These are phyloP conservation scores for Tylopilus rubrobrunneus DNA, from an alignment of 768 basidiomycete genomes.

Conservation along the genomic window DNA sequence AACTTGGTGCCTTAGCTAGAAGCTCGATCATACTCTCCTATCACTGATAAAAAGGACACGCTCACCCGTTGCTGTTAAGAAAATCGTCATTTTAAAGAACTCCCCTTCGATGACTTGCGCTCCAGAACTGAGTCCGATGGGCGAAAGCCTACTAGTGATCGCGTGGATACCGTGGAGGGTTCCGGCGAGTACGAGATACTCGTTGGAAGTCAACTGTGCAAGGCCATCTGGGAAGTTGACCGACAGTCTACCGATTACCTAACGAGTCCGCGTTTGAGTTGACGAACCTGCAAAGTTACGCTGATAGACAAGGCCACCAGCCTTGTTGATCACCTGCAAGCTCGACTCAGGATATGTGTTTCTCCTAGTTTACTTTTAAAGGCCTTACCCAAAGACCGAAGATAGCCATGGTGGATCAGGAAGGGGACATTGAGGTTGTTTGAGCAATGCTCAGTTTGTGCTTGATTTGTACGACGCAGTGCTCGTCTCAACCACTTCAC, in stretches of 20 bases:
- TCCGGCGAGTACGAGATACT: conserved; percentile 92
- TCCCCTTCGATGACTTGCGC: conserved; percentile 96
- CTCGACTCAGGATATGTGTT: conserved; percentile 1
- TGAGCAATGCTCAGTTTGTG: neutral
- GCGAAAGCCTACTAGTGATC: conserved; percentile 91
- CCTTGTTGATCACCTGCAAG: conserved; percentile 91
- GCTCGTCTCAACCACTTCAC: conserved; percentile 3
- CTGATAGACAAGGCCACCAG: conserved; percentile 94
- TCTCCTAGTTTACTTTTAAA: neutral
- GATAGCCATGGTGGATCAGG: conserved; percentile 56
- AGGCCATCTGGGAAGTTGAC: conserved; percentile 67
- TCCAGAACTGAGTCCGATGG: conserved; percentile 77
- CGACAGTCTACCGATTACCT: neutral
- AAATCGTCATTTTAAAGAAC: conserved; percentile 89
- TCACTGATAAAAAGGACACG: neutral
- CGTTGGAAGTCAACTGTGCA: conserved; percentile 85
- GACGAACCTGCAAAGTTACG: conserved; percentile 80
- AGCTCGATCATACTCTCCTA: neutral
- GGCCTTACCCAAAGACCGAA: conserved; percentile 74
- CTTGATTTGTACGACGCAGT: neutral
- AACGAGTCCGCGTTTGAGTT: neutral
- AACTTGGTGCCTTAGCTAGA: conserved; percentile 81
- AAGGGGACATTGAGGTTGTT: neutral
- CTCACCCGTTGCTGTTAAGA: conserved; percentile 85
- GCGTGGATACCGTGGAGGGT: conserved; percentile 98